Conservation (phyloP, 768 basidiomycete genomes). For the Panellus pusillus region DNA sequence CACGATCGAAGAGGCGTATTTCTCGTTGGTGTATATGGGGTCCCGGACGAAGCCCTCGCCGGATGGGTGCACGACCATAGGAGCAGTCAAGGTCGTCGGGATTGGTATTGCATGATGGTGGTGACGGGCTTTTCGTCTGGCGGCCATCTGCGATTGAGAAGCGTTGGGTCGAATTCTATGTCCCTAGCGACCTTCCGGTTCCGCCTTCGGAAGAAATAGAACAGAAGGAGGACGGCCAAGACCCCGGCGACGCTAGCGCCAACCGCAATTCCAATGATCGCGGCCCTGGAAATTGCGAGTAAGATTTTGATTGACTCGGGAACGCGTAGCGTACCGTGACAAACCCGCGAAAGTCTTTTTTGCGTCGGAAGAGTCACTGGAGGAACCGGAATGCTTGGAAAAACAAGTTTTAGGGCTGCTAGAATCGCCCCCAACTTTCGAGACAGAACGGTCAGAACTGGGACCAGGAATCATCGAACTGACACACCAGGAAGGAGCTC, state of each 20-base stretch:
- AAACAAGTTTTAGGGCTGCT: conserved; percentile 5
- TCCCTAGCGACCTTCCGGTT: conserved; percentile 20
- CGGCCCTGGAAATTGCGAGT: conserved; percentile 31
- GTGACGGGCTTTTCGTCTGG: conserved; percentile 8
- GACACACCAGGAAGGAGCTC: conserved; percentile 41
- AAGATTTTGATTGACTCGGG: neutral
- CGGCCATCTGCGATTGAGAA: conserved; percentile 25
- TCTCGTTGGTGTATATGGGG: conserved; percentile 36
- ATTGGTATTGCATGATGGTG: neutral
- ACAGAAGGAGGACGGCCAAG: conserved; percentile 40
- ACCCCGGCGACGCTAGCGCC: conserved; percentile 42
- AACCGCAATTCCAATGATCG: conserved; percentile 46
- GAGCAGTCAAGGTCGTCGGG: conserved; percentile 8
- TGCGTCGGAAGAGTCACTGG: neutral
- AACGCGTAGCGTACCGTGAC: conserved; percentile 21
- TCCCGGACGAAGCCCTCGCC: conserved; percentile 28
- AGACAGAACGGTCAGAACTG: neutral
- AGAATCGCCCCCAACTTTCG: conserved; percentile 31
- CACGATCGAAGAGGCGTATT: conserved; percentile 30
- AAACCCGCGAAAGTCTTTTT: neutral
- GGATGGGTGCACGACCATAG: conserved; percentile 6
- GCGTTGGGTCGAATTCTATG: conserved; percentile 28
- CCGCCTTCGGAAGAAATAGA: conserved; percentile 43
- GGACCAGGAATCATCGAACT: conserved; percentile 2
- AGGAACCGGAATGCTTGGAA: neutral